These are phyloP conservation scores for Lipomyces sp. DNA, from an alignment of 805 yeast species.

Conservation along the genomic window DNA sequence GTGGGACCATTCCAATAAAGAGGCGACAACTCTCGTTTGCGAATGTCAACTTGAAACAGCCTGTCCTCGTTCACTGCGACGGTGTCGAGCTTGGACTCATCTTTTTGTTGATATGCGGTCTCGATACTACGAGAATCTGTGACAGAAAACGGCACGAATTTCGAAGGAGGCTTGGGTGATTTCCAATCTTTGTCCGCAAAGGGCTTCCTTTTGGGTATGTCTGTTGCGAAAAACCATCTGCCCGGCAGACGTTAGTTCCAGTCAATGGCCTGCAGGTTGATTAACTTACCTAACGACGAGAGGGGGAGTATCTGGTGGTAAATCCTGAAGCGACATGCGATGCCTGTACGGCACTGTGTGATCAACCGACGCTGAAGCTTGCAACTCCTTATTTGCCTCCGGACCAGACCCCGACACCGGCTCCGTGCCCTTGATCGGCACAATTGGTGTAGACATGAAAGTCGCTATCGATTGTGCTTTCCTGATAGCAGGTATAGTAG, in stretches of 20 bases:
- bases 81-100: slow-evolving; percentile 19
- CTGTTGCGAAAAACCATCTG: slow-evolving; percentile 37
- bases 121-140: slow-evolving; percentile 70
- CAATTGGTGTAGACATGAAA: background rate
- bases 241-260: background rate
- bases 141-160: slow-evolving; percentile 69
- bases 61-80: slow-evolving; percentile 81
- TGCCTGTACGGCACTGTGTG: slow-evolving; percentile 33
- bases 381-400: background rate
- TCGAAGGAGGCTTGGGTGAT: slow-evolving; percentile 54
- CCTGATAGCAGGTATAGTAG: background rate
- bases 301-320: slow-evolving; percentile 36
- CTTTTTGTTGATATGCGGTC: slow-evolving; percentile 47
- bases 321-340: slow-evolving; percentile 27
- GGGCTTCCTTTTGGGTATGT: slow-evolving; percentile 32
- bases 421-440: background rate
- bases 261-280: background rate
- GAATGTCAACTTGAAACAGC: slow-evolving; percentile 72
- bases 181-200: slow-evolving; percentile 53
- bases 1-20: slow-evolving; percentile 88
- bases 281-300: slow-evolving; percentile 24
- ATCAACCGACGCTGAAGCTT: slow-evolving; percentile 16
- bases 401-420: background rate
- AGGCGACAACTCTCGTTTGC: slow-evolving; percentile 61
- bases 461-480: background rate